Evolutionary conservation across 2,329 filamentous ascomycete genomes (phyloP).

Genomic region (Claviceps pusilla): DNA sequence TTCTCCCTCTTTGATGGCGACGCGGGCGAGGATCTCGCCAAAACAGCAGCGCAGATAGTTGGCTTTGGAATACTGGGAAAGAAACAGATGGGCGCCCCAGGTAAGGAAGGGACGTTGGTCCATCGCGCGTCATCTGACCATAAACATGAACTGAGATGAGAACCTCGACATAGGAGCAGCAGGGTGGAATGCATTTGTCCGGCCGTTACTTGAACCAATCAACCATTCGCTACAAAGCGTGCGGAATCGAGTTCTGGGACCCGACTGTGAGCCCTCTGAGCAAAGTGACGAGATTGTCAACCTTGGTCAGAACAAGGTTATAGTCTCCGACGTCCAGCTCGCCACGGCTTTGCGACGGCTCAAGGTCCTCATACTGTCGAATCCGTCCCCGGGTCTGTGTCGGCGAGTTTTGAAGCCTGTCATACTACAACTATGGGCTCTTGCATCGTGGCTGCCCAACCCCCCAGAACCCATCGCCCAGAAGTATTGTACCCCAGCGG

Average conservation of each 20-base stretch:
- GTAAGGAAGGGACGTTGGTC: slow-evolving; percentile 15
- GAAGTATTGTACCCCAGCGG: slow-evolving; percentile 29
- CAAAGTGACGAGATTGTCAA: slow-evolving; percentile 28
- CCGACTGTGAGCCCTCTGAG: slow-evolving; percentile 10
- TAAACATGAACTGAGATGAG: not conserved
- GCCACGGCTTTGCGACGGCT: slow-evolving; percentile 38
- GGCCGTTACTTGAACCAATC: slow-evolving; percentile 39
- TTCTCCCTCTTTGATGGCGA: slow-evolving; percentile 44
- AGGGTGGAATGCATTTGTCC: slow-evolving; percentile 48
- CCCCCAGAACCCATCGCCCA: slow-evolving; percentile 19
- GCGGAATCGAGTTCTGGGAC: not conserved
- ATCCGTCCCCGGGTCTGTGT: slow-evolving; percentile 51
- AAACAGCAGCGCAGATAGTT: slow-evolving; percentile 22
- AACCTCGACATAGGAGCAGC: slow-evolving; percentile 25
- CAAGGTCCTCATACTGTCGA: slow-evolving; percentile 41
- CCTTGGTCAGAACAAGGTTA: slow-evolving; percentile 24
- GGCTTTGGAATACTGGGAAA: slow-evolving; percentile 50
- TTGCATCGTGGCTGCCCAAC: slow-evolving; percentile 35
- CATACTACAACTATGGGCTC: slow-evolving; percentile 46
- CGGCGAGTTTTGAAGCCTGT: slow-evolving; percentile 45
- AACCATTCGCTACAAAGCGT: slow-evolving; percentile 24
- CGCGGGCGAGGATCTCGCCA: slow-evolving; percentile 20
- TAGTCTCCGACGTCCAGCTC: slow-evolving; percentile 35
- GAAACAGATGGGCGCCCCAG: slow-evolving; percentile 48
- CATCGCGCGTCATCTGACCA: not conserved